A percentile compares a stretch with the other conserved stretches of the same genome.
These are phyloP conservation scores for Dendrocalamus sinicus DNA, from an alignment of 176 grass and related monocot genomes.

Conservation along the genomic window DNA sequence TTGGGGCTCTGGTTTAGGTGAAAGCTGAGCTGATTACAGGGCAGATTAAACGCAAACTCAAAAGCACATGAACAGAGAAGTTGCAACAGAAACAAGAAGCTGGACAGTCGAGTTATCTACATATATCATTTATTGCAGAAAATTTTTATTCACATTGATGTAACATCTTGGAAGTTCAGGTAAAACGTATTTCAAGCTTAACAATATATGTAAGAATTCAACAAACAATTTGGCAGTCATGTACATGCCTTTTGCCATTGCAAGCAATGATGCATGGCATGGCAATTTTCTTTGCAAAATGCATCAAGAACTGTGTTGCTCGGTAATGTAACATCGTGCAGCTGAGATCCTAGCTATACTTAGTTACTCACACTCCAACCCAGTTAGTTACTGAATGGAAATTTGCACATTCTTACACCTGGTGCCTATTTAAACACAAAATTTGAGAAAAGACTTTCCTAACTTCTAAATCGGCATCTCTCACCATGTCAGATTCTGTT, in stretches of 20 bases:
- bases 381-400: background rate
- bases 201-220: background rate
- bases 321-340: background rate
- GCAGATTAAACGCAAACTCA: no score
- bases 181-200: background rate
- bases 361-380: background rate
- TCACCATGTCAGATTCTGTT: no score
- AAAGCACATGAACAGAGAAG: background rate
- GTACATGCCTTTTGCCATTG: background rate
- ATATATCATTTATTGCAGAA: no score
- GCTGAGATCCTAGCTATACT: background rate
- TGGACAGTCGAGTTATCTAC: no score
- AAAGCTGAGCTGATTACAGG: background rate
- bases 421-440: conserved; percentile 39
- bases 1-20: background rate
- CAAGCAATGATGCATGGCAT: background rate
- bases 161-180: background rate
- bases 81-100: background rate
- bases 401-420: conserved; percentile 33
- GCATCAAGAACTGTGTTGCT: background rate
- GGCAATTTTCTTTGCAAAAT: background rate
- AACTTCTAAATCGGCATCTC: no score
- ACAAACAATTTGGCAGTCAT: background rate
- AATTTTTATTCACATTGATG: no score
- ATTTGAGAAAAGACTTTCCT: conserved; percentile 29